phyloP scores from a whole-genome alignment of 108 stramenopile genomes.

The Fragilaria radians region DNA sequence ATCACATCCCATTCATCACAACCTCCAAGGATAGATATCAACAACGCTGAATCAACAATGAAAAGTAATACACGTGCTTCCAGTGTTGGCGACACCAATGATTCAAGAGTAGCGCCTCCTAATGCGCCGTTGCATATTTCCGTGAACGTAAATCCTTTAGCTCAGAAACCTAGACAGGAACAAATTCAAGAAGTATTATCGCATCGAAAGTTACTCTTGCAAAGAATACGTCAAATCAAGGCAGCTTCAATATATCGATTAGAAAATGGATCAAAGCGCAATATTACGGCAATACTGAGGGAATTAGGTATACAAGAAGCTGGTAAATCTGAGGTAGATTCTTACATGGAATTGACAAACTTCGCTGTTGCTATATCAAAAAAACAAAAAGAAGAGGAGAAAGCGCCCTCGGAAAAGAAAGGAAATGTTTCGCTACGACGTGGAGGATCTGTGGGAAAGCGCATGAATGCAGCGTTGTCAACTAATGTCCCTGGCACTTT shows the following conservation, averaged over 20 bases:
- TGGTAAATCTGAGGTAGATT: conserved; percentile 27
- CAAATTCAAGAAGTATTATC: neutral
- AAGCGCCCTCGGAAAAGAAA: conserved; percentile 17
- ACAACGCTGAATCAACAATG: neutral
- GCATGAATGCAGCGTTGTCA: conserved; percentile 66
- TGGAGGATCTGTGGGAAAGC: conserved; percentile 57
- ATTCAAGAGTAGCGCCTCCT: neutral
- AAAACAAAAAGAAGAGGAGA: conserved; percentile 12
- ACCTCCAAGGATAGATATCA: too few relatives aligned
- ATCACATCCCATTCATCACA: too few relatives aligned
- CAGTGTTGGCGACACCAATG: neutral
- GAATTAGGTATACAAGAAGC: neutral
- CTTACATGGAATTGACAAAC: conserved; percentile 18
- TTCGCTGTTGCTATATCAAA: conserved; percentile 21
- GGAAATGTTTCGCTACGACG: conserved; percentile 44
- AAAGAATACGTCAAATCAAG: neutral
- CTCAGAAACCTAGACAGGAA: neutral
- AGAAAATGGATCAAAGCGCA: neutral
- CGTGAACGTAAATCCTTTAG: neutral
- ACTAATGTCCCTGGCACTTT: conserved; percentile 29
- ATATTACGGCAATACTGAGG: neutral
- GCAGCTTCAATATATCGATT: neutral
- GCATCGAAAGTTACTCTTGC: neutral
- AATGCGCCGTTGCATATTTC: neutral
- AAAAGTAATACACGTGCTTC: neutral